phyloP scores from a whole-genome alignment of 129 eudicot species.

The Arctium lappa region DNA sequence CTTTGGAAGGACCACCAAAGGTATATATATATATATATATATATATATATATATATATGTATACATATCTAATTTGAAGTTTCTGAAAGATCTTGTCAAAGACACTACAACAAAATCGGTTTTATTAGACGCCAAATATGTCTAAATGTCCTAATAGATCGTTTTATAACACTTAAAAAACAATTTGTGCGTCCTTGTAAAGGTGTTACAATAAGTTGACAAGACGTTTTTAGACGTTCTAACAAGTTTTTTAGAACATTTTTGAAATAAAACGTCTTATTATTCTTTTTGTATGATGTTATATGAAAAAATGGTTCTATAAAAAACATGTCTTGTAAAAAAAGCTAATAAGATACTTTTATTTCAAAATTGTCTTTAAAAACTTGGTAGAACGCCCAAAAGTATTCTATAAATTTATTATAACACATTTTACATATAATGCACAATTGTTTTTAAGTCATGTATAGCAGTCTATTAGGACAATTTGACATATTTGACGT shows the following conservation, averaged over 20 bases:
- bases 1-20: conserved; percentile 96
- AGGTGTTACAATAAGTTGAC: no score
- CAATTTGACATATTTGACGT: background rate
- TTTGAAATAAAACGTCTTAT: background rate
- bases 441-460: no score
- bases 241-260: background rate
- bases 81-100: background rate
- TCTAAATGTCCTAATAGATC: background rate
- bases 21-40: conserved; percentile 28
- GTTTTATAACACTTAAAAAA: background rate
- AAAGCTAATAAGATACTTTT: no score
- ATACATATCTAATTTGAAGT: background rate
- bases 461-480: background rate
- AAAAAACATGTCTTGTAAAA: no score
- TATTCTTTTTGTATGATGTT: background rate
- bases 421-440: no score
- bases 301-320: no score
- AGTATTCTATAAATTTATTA: no score
- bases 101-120: no score
- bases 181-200: no score
- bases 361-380: no score
- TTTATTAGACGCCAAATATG: background rate
- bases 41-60: conserved; percentile 46
- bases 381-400: no score
- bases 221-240: no score